Percentiles rank a stretch among this genome's conserved stretches.
Evolutionary conservation across 345 rosid species (phyloP).

Genomic region (Corymbia maculata): DNA sequence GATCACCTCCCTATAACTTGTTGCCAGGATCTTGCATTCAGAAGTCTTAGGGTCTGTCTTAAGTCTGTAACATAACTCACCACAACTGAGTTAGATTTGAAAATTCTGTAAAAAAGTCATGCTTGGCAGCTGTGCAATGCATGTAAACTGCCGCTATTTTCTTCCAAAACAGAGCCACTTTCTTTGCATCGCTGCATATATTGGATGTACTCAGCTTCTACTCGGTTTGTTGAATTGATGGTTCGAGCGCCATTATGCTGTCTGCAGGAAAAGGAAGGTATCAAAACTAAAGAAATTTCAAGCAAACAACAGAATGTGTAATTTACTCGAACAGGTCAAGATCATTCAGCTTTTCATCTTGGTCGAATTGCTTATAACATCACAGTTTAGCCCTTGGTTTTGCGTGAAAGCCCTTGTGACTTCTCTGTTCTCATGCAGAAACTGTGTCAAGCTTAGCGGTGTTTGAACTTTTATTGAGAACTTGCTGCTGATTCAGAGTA

Average conservation of each 20-base stretch:
- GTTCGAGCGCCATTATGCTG: neutral
- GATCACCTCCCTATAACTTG: neutral
- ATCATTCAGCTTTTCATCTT: neutral
- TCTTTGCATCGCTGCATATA: neutral
- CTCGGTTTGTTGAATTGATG: neutral
- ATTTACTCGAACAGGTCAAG: neutral
- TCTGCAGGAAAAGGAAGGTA: constrained; percentile 36
- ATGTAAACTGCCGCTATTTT: neutral
- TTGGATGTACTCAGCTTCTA: neutral
- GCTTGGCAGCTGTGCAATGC: neutral
- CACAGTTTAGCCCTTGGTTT: neutral
- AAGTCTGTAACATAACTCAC: neutral
- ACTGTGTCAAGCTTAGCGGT: neutral
- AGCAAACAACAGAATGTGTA: constrained; percentile 44
- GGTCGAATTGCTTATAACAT: neutral
- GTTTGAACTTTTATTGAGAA: neutral
- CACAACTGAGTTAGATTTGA: neutral
- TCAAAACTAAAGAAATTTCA: constrained; percentile 32
- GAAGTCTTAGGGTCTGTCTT: neutral
- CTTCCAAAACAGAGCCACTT: neutral
- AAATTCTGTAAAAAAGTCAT: neutral
- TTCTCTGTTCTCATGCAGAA: neutral
- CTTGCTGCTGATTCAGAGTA: neutral
- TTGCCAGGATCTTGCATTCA: neutral
- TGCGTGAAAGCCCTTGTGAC: neutral